Percentiles rank a stretch among this genome's conserved stretches.
phyloP scores from a whole-genome alignment of 306 rosid species.

The Trifolium repens region DNA sequence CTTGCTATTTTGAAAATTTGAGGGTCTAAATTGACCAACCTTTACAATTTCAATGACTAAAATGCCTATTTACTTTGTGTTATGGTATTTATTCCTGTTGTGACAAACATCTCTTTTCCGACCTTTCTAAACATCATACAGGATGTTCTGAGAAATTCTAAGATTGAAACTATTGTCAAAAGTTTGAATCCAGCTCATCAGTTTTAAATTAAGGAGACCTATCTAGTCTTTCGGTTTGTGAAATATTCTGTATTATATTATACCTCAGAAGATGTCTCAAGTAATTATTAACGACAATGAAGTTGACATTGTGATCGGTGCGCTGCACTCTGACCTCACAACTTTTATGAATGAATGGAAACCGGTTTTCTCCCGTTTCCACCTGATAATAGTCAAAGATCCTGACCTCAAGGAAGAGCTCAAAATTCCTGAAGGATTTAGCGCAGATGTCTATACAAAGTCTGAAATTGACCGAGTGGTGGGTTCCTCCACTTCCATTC shows the following conservation, averaged over 20 bases:
- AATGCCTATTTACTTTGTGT: slow-evolving; percentile 7
- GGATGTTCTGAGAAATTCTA: slow-evolving; percentile 87
- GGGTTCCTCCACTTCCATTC: slow-evolving; percentile 68
- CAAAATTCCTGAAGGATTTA: slow-evolving; percentile 74
- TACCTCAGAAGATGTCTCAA: slow-evolving; percentile 66
- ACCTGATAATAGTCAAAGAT: slow-evolving; percentile 84
- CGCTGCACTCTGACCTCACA: slow-evolving; percentile 71
- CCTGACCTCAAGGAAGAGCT: slow-evolving; percentile 86
- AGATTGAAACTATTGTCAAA: slow-evolving; percentile 41
- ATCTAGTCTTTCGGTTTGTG: slow-evolving; percentile 32
- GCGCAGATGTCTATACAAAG: slow-evolving; percentile 59
- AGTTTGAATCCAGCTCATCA: slow-evolving; percentile 39
- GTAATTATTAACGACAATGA: slow-evolving; percentile 59
- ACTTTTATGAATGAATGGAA: slow-evolving; percentile 83
- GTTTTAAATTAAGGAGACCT: neutral
- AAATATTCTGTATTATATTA: slow-evolving; percentile 35
- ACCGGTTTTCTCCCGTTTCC: slow-evolving; percentile 73
- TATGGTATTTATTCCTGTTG: slow-evolving; percentile 7
- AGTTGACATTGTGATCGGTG: slow-evolving; percentile 91
- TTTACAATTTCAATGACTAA: neutral
- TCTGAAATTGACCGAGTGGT: slow-evolving; percentile 71
- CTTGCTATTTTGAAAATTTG: neutral
- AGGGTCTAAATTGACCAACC: neutral
- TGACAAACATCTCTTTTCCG: slow-evolving; percentile 37
- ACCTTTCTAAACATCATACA: slow-evolving; percentile 46